A percentile compares a stretch with the other conserved stretches of the same genome.
Evolutionary conservation across 306 rosid genomes (phyloP).

Genomic region (Oemleria cerasiformis): DNA sequence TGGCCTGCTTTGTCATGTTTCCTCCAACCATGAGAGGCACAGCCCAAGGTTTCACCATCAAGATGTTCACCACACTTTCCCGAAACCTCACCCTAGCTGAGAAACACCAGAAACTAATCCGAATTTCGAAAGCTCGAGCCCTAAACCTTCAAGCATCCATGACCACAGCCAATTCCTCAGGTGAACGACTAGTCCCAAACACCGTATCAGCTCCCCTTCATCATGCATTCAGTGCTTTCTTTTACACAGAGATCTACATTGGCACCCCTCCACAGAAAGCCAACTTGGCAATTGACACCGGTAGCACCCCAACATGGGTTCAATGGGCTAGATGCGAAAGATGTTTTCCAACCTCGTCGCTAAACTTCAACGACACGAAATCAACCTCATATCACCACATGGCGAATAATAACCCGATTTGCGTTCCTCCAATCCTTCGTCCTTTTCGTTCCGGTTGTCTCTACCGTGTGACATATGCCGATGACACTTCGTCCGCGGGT

Average conservation of each 20-base stretch:
- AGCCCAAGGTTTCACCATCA: background rate
- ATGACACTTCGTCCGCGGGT: background rate
- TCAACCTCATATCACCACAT: background rate
- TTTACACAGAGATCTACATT: background rate
- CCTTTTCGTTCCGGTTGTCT: background rate
- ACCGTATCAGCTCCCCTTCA: background rate
- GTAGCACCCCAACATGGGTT: background rate
- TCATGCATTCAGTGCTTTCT: conserved; percentile 13
- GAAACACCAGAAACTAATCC: background rate
- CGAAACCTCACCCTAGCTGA: background rate
- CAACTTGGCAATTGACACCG: background rate
- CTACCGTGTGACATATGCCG: background rate
- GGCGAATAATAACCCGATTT: background rate
- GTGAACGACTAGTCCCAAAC: background rate
- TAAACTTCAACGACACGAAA: background rate
- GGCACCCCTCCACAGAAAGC: background rate
- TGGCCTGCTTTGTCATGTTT: background rate
- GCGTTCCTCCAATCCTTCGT: background rate
- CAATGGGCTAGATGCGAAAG: background rate
- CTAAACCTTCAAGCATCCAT: background rate
- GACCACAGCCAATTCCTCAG: background rate
- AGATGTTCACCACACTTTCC: background rate
- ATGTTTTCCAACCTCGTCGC: background rate
- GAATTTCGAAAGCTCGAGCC: background rate
- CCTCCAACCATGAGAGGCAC: background rate